These are phyloP conservation scores for Staphylotrichum tortipilum DNA, from an alignment of 495 filamentous ascomycete species.

Conservation along the genomic window DNA sequence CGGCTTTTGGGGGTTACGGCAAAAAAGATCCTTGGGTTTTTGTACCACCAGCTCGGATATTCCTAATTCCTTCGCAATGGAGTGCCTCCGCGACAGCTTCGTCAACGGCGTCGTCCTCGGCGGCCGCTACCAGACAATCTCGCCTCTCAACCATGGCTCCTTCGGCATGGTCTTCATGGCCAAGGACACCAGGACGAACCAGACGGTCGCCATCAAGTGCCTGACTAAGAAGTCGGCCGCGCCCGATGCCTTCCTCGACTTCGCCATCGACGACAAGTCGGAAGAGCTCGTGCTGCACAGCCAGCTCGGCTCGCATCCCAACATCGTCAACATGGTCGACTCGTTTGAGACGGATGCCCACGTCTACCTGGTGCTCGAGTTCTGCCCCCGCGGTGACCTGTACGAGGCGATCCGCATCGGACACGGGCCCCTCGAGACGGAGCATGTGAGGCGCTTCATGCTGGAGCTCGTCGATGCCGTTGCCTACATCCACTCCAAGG, in stretches of 20 bases:
- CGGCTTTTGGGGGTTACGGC: slow-evolving; percentile 27
- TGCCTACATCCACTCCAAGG: slow-evolving; percentile 80
- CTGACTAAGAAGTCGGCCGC: slow-evolving; percentile 66
- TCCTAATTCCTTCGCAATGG: slow-evolving; percentile 49
- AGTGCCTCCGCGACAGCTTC: slow-evolving; percentile 70
- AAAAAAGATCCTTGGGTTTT: slow-evolving; percentile 24
- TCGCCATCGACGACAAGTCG: slow-evolving; percentile 68
- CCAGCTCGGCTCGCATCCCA: slow-evolving; percentile 68
- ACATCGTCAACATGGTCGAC: slow-evolving; percentile 88
- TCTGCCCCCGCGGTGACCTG: slow-evolving; percentile 90
- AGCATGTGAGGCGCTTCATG: slow-evolving; percentile 96
- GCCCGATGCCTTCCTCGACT: slow-evolving; percentile 42
- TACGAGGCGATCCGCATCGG: slow-evolving; percentile 92
- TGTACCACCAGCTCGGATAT: slow-evolving; percentile 28
- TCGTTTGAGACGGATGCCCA: slow-evolving; percentile 88
- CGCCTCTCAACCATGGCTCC: slow-evolving; percentile 94
- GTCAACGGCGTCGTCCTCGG: slow-evolving; percentile 63
- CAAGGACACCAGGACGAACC: slow-evolving; percentile 60
- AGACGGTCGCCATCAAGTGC: slow-evolving; percentile 89
- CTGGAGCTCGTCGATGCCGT: slow-evolving; percentile 84
- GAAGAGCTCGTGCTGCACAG: slow-evolving; percentile 81
- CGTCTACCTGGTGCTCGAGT: slow-evolving; percentile 88
- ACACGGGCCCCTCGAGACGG: slow-evolving; percentile 82
- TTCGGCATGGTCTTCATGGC: slow-evolving; percentile 98
- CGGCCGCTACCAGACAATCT: slow-evolving; percentile 81